Evolutionary conservation across 2,329 filamentous ascomycete genomes (phyloP).

Genomic region (Didymella pinodella): DNA sequence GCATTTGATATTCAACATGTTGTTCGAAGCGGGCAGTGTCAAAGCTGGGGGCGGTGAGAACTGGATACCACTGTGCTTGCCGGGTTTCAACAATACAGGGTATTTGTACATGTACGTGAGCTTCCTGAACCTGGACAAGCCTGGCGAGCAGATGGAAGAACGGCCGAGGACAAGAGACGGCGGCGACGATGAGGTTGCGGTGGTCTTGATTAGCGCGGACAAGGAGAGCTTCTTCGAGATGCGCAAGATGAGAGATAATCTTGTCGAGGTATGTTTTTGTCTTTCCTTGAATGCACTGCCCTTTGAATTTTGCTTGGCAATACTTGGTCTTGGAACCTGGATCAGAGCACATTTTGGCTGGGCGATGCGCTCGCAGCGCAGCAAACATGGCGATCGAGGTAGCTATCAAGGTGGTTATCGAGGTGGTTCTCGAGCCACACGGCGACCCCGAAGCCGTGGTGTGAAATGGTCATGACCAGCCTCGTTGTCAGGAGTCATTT

Average conservation of each 20-base stretch:
- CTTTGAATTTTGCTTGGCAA: not conserved
- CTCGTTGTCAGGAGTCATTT: conserved; percentile 11
- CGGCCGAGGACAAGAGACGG: conserved; percentile 47
- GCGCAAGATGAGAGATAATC: conserved; percentile 71
- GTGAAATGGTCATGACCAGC: not conserved
- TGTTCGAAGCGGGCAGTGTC: conserved; percentile 92
- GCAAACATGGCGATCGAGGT: not conserved
- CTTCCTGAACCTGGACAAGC: conserved; percentile 74
- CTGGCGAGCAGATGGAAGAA: conserved; percentile 54
- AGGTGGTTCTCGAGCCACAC: conserved; percentile 1
- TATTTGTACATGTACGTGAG: conserved; percentile 99
- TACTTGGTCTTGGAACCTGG: not conserved
- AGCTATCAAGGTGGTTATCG: not conserved
- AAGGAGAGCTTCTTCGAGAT: conserved; percentile 94
- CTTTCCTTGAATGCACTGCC: conserved; percentile 15
- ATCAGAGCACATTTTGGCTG: not conserved
- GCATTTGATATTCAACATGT: conserved; percentile 98
- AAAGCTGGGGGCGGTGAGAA: conserved; percentile 94
- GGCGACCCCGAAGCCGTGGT: not conserved
- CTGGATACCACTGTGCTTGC: conserved; percentile 95
- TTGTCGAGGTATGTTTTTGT: conserved; percentile 60
- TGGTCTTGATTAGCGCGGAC: conserved; percentile 89
- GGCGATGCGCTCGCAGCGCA: not conserved
- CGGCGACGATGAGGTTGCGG: conserved; percentile 77
- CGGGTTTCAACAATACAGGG: conserved; percentile 95